Base-by-base conservation (phyloP, 768 basidiomycete genomes). In the Mycena latifolia region DNA sequence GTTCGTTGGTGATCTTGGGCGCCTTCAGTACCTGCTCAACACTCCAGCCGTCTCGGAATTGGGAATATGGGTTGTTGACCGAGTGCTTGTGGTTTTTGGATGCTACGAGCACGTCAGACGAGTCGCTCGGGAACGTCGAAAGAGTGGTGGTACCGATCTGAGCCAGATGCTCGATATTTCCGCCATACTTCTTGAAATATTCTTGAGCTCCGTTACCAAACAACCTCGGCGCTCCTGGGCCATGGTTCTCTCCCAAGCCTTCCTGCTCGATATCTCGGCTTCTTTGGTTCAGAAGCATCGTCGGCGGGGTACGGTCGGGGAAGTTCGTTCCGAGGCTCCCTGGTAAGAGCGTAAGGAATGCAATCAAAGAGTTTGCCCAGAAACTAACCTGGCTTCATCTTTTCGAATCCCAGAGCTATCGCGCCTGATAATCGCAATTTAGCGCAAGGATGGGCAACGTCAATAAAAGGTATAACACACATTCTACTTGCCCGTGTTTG, bases 61-160 rank as follows among this genome's bases (percentile, higher is more conserved):
- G 94, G 0, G 92, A 90, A 70, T 95, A 96, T 0, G 93, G 93
- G 70, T 96, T 95, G 61, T 91, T 91, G 61, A 89, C 74, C 0
- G 92, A 92, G 75, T 95, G 93, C 63, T 84, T 87, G 74, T 95
- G 93, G 71, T 93, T 94, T 82, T 96, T 95, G 24, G 91, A 87
- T 29, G 92, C 92, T 92, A 62, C 2, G 33, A 12, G 57, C 24
- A 11, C 29, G 22, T 47, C 59, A 54, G 59, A 45, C 28, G 20
- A 43, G 45, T 33, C 20, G 20, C 18, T 18, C 60, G 14, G 57
- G 24, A 17, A 22, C 20, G 41, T 43, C 4, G 12, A 10, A 51
- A 57, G 27, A 25, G 15, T 17, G 37, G 37, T 18, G 35, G 18
- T 72, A 93, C 92, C 91, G 71, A 95, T 96, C 77, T 89, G 85